Evolutionary conservation across 148 eudicot species (phyloP).

Genomic region (Fagopyrum homotropicum): DNA sequence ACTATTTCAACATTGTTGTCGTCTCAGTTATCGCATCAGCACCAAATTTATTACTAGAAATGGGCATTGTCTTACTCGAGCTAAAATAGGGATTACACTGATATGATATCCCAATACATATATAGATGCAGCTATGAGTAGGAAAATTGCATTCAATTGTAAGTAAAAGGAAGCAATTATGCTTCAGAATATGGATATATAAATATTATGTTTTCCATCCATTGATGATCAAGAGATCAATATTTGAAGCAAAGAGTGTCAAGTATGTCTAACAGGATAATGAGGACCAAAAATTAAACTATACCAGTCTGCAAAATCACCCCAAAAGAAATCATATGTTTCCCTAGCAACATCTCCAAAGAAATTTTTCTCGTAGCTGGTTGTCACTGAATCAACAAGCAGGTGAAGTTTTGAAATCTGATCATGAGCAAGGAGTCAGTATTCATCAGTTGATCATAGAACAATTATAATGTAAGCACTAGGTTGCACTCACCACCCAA

Average conservation of each 20-base stretch:
- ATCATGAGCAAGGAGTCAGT: constrained; percentile 20
- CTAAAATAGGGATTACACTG: not conserved
- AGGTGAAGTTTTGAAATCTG: constrained; percentile 94
- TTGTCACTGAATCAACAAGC: constrained; percentile 72
- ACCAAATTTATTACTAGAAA: not conserved
- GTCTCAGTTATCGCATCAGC: not conserved
- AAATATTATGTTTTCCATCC: too few species aligned
- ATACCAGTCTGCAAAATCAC: constrained; percentile 99
- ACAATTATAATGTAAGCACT: constrained; percentile 6
- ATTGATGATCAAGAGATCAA: too few species aligned
- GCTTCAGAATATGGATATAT: too few species aligned
- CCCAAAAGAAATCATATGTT: constrained; percentile 93
- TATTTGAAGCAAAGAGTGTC: not conserved
- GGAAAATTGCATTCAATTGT: too few species aligned
- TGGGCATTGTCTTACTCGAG: not conserved
- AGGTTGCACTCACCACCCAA: constrained; percentile 80
- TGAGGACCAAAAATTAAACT: constrained; percentile 13
- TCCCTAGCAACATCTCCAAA: constrained; percentile 97
- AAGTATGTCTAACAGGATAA: not conserved
- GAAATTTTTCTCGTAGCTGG: constrained; percentile 84
- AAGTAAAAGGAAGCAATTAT: too few species aligned
- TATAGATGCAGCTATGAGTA: not conserved
- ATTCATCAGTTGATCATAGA: not conserved
- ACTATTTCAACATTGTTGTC: not conserved
- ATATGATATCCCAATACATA: not conserved